These are phyloP conservation scores for Trypanosoma mega DNA, from an alignment of 208 protist species.

Conservation along the genomic window DNA sequence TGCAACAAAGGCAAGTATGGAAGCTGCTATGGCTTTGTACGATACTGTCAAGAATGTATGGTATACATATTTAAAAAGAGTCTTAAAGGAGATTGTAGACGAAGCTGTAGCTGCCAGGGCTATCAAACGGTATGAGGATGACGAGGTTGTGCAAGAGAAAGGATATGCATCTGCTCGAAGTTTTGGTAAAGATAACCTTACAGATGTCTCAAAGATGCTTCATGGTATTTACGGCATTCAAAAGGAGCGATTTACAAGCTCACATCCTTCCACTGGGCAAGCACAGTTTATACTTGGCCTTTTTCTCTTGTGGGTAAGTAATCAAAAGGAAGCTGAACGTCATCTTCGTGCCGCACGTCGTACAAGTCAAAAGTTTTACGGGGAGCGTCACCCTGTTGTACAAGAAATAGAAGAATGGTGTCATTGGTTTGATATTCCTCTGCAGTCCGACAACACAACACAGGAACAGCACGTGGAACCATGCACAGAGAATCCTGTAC, in stretches of 20 bases:
- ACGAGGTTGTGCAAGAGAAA: conserved; percentile 33
- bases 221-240: conserved; percentile 83
- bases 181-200: conserved; percentile 80
- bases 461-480: too few relatives aligned
- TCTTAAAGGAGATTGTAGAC: conserved; percentile 60
- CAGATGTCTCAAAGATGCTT: conserved; percentile 86
- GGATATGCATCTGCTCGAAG: conserved; percentile 61
- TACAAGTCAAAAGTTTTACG: conserved; percentile 69
- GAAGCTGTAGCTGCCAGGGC: conserved; percentile 45
- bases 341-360: conserved; percentile 46
- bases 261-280: conserved; percentile 66
- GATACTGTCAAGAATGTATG: conserved; percentile 88
- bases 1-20: conserved; percentile 81
- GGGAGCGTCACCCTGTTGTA: conserved; percentile 74
- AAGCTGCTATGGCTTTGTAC: conserved; percentile 86
- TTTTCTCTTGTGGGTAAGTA: conserved; percentile 81
- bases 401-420: conserved; percentile 79
- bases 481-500: too few relatives aligned
- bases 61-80: conserved; percentile 47
- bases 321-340: conserved; percentile 45
- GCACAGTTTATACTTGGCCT: conserved; percentile 79
- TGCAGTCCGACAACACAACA: background rate
- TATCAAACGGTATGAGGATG: conserved; percentile 73
- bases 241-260: conserved; percentile 61
- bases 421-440: conserved; percentile 53